Evolutionary conservation across 208 protist genomes (phyloP).

Genomic region (Entamoeba dispar): DNA sequence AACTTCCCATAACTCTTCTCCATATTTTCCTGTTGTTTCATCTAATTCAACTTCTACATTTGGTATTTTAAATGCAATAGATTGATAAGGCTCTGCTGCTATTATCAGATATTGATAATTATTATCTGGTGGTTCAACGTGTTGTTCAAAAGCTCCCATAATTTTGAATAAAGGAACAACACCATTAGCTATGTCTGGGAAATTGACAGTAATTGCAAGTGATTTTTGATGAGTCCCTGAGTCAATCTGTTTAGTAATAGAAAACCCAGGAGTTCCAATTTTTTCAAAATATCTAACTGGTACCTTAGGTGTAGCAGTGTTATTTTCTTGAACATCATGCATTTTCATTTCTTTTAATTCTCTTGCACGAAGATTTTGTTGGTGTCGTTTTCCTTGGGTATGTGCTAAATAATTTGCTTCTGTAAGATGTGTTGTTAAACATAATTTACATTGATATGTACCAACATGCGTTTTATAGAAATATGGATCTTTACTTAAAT

Average conservation of each 20-base stretch:
- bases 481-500: slow-evolving; percentile 34
- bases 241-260: slow-evolving; percentile 28
- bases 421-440: slow-evolving; percentile 65
- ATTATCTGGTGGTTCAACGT: slow-evolving; percentile 40
- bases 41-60: neutral
- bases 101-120: slow-evolving; percentile 53
- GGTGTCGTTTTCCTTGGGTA: slow-evolving; percentile 69
- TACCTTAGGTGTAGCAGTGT: neutral
- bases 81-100: slow-evolving; percentile 68
- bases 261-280: slow-evolving; percentile 59
- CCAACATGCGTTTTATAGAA: slow-evolving; percentile 42
- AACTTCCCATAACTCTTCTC: neutral
- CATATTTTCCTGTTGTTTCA: neutral
- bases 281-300: slow-evolving; percentile 37
- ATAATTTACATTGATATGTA: slow-evolving; percentile 58
- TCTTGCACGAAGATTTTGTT: slow-evolving; percentile 49
- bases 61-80: slow-evolving; percentile 56
- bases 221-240: neutral
- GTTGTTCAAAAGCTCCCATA: slow-evolving; percentile 66
- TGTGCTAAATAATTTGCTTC: slow-evolving; percentile 73
- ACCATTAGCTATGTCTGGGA: slow-evolving; percentile 58
- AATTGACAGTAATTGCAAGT: slow-evolving; percentile 54
- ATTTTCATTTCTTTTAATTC: slow-evolving; percentile 15
- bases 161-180: slow-evolving; percentile 54
- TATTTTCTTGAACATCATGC: neutral